A percentile compares a stretch with the other conserved stretches of the same genome.
Conservation (phyloP, 805 yeast genomes). For the Candida dajiaensis region DNA sequence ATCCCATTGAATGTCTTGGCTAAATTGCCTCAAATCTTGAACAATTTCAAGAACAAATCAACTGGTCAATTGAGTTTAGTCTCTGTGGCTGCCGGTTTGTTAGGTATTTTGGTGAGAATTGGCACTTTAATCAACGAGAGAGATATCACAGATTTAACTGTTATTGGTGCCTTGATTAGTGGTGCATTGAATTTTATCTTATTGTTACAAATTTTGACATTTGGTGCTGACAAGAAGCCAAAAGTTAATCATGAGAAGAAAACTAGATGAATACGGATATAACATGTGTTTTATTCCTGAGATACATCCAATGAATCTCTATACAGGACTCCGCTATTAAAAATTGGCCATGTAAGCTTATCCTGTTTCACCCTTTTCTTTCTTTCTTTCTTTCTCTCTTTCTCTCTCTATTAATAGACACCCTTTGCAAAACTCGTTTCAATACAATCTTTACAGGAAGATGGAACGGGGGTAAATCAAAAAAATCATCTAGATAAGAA, state of each 20-base stretch:
- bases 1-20: constrained; percentile 31
- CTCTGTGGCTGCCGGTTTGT: constrained; percentile 30
- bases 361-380: too few relatives aligned
- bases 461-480: background rate
- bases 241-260: constrained; percentile 11
- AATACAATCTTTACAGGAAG: background rate
- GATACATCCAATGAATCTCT: too few relatives aligned
- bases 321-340: too few relatives aligned
- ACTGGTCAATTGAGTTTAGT: constrained; percentile 37
- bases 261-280: constrained; percentile 11
- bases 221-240: constrained; percentile 17
- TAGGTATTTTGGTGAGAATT: constrained; percentile 33
- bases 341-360: too few relatives aligned
- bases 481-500: constrained; percentile 3
- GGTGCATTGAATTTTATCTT: constrained; percentile 29
- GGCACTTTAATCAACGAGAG: constrained; percentile 32
- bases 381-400: too few relatives aligned
- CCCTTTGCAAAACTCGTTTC: too few relatives aligned
- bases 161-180: constrained; percentile 27
- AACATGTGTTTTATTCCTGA: too few relatives aligned
- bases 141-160: constrained; percentile 28
- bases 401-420: too few relatives aligned
- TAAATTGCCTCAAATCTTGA: constrained; percentile 37
- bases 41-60: constrained; percentile 31
- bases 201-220: constrained; percentile 29